These are phyloP conservation scores for Coix lacrymajobi DNA, from an alignment of 176 grass and related monocot genomes.

Conservation along the genomic window DNA sequence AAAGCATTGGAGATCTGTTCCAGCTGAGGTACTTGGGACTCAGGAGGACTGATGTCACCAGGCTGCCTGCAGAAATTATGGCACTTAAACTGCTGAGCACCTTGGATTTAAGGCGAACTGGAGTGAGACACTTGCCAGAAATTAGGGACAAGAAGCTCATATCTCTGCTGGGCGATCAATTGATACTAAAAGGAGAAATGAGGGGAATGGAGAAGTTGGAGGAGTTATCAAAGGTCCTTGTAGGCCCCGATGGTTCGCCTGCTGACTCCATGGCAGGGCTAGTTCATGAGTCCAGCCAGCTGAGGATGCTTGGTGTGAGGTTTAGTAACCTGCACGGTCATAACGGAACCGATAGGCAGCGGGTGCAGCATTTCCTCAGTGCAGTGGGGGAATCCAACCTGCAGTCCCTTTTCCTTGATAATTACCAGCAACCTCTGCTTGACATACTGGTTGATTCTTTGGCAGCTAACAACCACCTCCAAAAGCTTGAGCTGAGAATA, in stretches of 20 bases:
- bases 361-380: neutral
- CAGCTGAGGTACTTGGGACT: slow-evolving; percentile 28
- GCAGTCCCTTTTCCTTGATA: slow-evolving; percentile 7
- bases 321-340: neutral
- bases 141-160: neutral
- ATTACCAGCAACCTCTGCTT: neutral
- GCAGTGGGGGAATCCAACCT: slow-evolving; percentile 7
- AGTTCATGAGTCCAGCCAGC: neutral
- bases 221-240: slow-evolving; percentile 8
- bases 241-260: neutral
- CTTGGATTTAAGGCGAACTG: neutral
- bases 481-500: slow-evolving; percentile 11
- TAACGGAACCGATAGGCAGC: neutral
- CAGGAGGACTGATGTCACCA: neutral
- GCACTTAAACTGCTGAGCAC: neutral
- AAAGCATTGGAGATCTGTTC: neutral
- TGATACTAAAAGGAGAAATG: neutral
- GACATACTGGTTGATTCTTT: neutral
- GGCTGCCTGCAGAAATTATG: slow-evolving; percentile 11
- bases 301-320: slow-evolving; percentile 17
- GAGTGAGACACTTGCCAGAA: neutral
- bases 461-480: neutral
- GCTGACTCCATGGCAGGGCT: neutral
- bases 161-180: neutral
- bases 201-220: neutral